Evolutionary conservation across 1,139 yeast genomes (phyloP).

Genomic region (Taiozyma onychis): DNA sequence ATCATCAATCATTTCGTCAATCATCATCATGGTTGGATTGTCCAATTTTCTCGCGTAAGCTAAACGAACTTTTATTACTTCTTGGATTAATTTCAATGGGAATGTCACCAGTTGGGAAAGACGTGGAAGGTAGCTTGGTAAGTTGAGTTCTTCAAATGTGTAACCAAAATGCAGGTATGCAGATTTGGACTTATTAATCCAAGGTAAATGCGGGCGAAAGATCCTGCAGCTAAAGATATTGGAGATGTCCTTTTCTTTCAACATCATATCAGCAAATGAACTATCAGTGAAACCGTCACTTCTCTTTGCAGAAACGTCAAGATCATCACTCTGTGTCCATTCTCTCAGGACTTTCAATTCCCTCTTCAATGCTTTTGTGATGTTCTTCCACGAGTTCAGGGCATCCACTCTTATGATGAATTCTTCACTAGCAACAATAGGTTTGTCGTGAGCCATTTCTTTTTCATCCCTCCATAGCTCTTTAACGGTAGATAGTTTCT

Average conservation of each 20-base stretch:
- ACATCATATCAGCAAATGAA: constrained; percentile 76
- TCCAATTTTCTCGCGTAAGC: constrained; percentile 72
- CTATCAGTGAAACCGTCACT: constrained; percentile 46
- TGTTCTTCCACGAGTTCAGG: constrained; percentile 77
- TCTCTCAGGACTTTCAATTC: constrained; percentile 47
- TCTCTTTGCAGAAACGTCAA: constrained; percentile 46
- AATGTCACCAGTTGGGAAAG: constrained; percentile 62
- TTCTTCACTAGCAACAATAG: constrained; percentile 58
- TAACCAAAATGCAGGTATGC: constrained; percentile 62
- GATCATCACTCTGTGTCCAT: constrained; percentile 80
- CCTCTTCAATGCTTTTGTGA: constrained; percentile 61
- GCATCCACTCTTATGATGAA: constrained; percentile 70
- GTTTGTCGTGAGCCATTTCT: constrained; percentile 77
- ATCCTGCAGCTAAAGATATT: constrained; percentile 50
- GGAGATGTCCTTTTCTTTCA: constrained; percentile 82
- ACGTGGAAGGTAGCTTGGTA: constrained; percentile 70
- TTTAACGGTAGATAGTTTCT: constrained; percentile 63
- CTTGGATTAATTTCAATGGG: constrained; percentile 78
- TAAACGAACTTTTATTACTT: constrained; percentile 69
- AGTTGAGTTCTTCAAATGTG: constrained; percentile 59
- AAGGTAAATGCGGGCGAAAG: constrained; percentile 34
- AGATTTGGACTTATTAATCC: constrained; percentile 71
- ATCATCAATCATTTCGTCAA: constrained; percentile 90
- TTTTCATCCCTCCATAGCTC: constrained; percentile 75
- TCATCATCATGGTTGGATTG: constrained; percentile 92